These are phyloP conservation scores for Boletus vinaceobasis DNA, from an alignment of 768 basidiomycete genomes.

Conservation along the genomic window DNA sequence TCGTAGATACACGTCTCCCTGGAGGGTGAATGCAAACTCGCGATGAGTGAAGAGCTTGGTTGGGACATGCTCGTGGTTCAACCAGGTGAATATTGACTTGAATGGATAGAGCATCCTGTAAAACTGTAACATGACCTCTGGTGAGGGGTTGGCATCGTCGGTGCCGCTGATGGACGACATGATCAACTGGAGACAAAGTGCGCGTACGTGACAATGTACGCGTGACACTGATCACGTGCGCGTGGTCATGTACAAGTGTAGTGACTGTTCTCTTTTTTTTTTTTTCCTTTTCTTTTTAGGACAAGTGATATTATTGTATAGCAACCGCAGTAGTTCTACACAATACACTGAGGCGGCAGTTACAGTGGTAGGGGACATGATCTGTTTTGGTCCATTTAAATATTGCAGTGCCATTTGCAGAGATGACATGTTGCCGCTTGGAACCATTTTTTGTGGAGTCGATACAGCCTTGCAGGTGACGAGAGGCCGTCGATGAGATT, in stretches of 20 bases:
- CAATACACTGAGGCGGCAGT: too few relatives aligned
- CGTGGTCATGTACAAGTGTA: background rate
- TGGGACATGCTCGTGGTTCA: constrained; percentile 85
- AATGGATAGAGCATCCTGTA: constrained; percentile 93
- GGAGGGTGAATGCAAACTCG: constrained; percentile 93
- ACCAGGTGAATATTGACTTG: constrained; percentile 90
- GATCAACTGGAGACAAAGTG: background rate
- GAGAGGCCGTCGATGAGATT: too few relatives aligned
- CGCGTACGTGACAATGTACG: constrained; percentile 15
- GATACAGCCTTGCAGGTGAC: too few relatives aligned
- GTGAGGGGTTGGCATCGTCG: constrained; percentile 35
- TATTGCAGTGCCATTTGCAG: too few relatives aligned
- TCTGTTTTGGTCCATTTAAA: too few relatives aligned
- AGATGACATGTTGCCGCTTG: too few relatives aligned
- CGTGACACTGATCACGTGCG: constrained; percentile 21
- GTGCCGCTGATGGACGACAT: constrained; percentile 14
- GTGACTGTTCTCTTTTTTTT: too few relatives aligned
- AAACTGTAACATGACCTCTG: constrained; percentile 71
- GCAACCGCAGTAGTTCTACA: too few relatives aligned
- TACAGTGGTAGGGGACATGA: too few relatives aligned
- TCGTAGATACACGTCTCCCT: constrained; percentile 87
- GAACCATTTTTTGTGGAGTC: too few relatives aligned
- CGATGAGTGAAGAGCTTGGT: constrained; percentile 85
- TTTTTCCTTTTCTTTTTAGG: too few relatives aligned
- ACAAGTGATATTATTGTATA: too few relatives aligned